Base-by-base conservation (phyloP, 176 grass and related monocot species). In the Ensete glaucum region DNA sequence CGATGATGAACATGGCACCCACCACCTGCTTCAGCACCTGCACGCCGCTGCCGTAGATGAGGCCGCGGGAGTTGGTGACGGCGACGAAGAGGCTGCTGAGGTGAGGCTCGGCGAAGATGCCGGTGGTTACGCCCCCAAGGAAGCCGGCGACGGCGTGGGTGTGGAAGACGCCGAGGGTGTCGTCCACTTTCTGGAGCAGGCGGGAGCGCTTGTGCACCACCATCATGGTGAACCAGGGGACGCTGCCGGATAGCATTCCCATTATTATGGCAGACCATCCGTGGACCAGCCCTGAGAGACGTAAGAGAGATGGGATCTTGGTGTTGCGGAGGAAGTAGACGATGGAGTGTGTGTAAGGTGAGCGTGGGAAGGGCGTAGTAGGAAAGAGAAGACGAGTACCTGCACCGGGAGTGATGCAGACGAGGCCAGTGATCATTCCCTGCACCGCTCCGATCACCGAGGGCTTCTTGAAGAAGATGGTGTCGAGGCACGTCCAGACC, bases 161-260 rank as follows among this genome's bases (percentile, higher is more conserved):
- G 90, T 97, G 93, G 78, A 97, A 97, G 60, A 97, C 93, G 49
- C 88, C 90, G 25, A 97, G 85, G 9, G 93, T 97, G 85, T 97
- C 93, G 76, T 97, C 93, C 11, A 97, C 90, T 1, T 88, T 72
- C 88, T 85, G 84, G 22, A 97, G 83, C 21, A 97, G 72, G 9
- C 19, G 74, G 19, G 86, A 92, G 1, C 90, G 87, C 83, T 97
- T 97, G 85, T 97, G 93, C 24, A 97, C 93, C 29, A 97, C 85
- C 93, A 97, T 97, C 93, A 97, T 97, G 17, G 90, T 97, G 83
- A 93, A 97, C 93, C 93, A 97, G 2, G 93, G 93, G 83, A 97
- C 83, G 89, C 93, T 97, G 57, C 93, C 93, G 1, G 93, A 90
- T 6, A 87, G 20, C 0, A 90, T 77, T 9, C 93, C 93, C 93